Evolutionary conservation across 495 filamentous ascomycete genomes (phyloP), one percentile per base, ranked within the genome.

Genomic region (Aspergillus wentii): DNA sequence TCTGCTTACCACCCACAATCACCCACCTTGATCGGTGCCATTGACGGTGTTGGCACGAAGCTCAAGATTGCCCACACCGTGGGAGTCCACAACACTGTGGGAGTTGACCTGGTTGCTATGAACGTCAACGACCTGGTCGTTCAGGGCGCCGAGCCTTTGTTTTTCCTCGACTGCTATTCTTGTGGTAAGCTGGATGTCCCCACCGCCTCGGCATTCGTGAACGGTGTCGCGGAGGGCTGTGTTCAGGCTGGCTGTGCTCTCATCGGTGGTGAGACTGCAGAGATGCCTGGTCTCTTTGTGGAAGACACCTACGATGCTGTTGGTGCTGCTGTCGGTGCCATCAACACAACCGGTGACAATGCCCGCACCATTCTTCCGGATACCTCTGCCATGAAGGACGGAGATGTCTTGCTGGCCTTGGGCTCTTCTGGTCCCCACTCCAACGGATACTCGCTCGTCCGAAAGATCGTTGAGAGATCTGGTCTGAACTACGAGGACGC

Each of bases 41-140:
- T 95, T 44, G 94, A 98, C 59, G 92, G 92, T 37, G 86, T 98
- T 13, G 92, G 92, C 27, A 98, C 92, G 19, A 97, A 97, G 68
- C 80, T 96, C 44, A 91, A 89, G 68, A 85, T 97, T 49, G 94
- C 92, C 6, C 88, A 92, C 54, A 77, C 80, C 4, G 83, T 91
- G 52, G 73, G 79, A 35, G 86, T 95, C 65, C 90, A 95, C 65
- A 80, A 86, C 61, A 94, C 88, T 4, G 88, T 97, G 9, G 91
- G 87, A 45, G 87, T 97, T 51, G 92, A 98, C 58, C 76, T 98
- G 9, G 94, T 97, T 2, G 92, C 92, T 45, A 97, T 97, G 94
- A 94, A 94, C 59, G 92, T 95, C 54, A 97, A 98, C 62, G 92
- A 97, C 62, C 74, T 97, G 0, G 81, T 97, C 30, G 92, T 95